Conservation (phyloP, 1,139 yeast genomes). For the Kodamaea plutei region DNA sequence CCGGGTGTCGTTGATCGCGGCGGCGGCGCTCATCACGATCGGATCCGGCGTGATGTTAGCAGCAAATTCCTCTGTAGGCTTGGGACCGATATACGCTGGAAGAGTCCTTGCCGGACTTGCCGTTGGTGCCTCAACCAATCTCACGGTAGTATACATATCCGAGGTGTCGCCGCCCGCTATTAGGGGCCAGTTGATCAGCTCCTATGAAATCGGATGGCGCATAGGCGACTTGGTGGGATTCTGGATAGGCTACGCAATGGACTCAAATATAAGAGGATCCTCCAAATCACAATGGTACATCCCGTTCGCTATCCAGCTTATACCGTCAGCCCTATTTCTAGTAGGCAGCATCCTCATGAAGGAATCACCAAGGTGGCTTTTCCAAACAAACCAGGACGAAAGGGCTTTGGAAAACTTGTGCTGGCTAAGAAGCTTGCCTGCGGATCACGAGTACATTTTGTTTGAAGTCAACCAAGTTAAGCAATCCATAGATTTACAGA, state of each 20-base stretch:
- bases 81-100: constrained; percentile 42
- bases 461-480: constrained; percentile 31
- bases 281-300: constrained; percentile 39
- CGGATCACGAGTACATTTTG: constrained; percentile 33
- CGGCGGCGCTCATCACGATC: constrained; percentile 33
- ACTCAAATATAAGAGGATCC: constrained; percentile 22
- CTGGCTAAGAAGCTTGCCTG: constrained; percentile 38
- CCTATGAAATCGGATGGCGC: constrained; percentile 44
- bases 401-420: constrained; percentile 33
- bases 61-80: constrained; percentile 24
- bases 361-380: constrained; percentile 41
- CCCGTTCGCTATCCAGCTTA: constrained; percentile 42
- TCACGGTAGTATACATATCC: constrained; percentile 39
- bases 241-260: constrained; percentile 42
- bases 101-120: constrained; percentile 39
- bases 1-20: constrained; percentile 27
- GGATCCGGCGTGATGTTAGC: constrained; percentile 43
- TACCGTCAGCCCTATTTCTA: constrained; percentile 39
- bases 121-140: constrained; percentile 39
- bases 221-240: constrained; percentile 42
- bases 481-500: constrained; percentile 24
- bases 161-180: constrained; percentile 41
- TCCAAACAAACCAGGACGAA: constrained; percentile 32
- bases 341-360: constrained; percentile 33
- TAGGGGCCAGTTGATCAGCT: constrained; percentile 36